phyloP scores from a whole-genome alignment of 1,284 basidiomycete species.

The Cystobasidium sp. region DNA sequence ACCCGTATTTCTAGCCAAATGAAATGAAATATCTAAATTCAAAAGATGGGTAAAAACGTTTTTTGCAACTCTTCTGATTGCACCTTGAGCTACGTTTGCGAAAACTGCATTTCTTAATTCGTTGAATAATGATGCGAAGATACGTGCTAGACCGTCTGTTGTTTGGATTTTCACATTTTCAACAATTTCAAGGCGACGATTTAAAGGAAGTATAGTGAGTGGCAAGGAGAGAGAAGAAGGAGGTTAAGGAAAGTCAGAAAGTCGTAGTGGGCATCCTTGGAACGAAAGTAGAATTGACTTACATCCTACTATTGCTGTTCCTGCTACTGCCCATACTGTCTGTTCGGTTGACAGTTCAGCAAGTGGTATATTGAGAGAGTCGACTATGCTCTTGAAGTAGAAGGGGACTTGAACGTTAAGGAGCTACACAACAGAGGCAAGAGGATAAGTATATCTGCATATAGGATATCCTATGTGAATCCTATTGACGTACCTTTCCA shows the following conservation, averaged over 20 bases:
- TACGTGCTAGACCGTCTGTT: constrained; percentile 84
- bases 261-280: background rate
- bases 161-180: background rate
- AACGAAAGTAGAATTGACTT: constrained; percentile 56
- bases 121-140: constrained; percentile 85
- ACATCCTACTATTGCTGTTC: constrained; percentile 89
- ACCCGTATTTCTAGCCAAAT: constrained; percentile 90
- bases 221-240: too few species aligned
- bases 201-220: too few species aligned
- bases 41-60: constrained; percentile 93
- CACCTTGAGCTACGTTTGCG: constrained; percentile 91
- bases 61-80: constrained; percentile 88
- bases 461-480: background rate
- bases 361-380: constrained; percentile 83
- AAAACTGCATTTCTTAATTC: constrained; percentile 96
- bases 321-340: constrained; percentile 83
- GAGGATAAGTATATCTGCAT: background rate
- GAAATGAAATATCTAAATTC: constrained; percentile 88
- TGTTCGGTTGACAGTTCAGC: constrained; percentile 68
- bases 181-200: background rate
- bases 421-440: constrained; percentile 61
- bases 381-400: constrained; percentile 91
- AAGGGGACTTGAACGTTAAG: constrained; percentile 97
- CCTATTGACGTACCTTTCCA: constrained; percentile 80
- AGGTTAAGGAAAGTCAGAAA: too few species aligned